A percentile compares a stretch with the other conserved stretches of the same genome.
Evolutionary conservation across 257 asterid genomes (phyloP).

Genomic region (Solanum bukasovii): DNA sequence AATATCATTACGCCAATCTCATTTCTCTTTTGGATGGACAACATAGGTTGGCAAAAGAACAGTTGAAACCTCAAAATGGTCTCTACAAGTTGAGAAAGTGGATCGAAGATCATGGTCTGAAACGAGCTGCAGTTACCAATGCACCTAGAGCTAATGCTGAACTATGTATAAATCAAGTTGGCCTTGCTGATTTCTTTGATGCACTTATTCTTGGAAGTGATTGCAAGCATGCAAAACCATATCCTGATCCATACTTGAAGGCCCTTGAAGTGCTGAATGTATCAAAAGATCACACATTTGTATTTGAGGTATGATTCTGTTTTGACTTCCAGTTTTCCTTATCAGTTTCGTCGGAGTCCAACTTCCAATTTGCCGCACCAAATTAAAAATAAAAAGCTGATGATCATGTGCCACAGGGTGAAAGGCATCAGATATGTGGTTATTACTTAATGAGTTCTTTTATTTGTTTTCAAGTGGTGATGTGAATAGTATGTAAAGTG

Average conservation of each 20-base stretch:
- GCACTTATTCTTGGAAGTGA: conserved; percentile 66
- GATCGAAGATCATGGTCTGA: conserved; percentile 78
- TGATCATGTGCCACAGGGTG: neutral
- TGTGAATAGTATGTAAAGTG: neutral
- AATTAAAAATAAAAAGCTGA: neutral
- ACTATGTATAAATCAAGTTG: conserved; percentile 61
- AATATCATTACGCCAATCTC: neutral
- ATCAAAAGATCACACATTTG: conserved; percentile 67
- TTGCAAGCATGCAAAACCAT: conserved; percentile 71
- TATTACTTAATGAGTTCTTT: neutral
- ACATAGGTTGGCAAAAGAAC: conserved; percentile 61
- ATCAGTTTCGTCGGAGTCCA: neutral
- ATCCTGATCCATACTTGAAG: conserved; percentile 81
- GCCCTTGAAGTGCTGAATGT: conserved; percentile 70
- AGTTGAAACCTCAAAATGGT: conserved; percentile 57
- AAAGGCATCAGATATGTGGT: neutral
- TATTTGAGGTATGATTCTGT: conserved; percentile 63
- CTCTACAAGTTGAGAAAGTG: conserved; percentile 53
- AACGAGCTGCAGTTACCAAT: conserved; percentile 88
- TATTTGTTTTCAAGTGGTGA: neutral
- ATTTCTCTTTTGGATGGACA: neutral
- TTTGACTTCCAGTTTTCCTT: neutral
- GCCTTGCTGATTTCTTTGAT: conserved; percentile 71
- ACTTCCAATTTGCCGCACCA: neutral
- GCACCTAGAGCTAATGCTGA: conserved; percentile 85